phyloP scores from a whole-genome alignment of 164 flowering plant genomes.

The Piper longum region DNA sequence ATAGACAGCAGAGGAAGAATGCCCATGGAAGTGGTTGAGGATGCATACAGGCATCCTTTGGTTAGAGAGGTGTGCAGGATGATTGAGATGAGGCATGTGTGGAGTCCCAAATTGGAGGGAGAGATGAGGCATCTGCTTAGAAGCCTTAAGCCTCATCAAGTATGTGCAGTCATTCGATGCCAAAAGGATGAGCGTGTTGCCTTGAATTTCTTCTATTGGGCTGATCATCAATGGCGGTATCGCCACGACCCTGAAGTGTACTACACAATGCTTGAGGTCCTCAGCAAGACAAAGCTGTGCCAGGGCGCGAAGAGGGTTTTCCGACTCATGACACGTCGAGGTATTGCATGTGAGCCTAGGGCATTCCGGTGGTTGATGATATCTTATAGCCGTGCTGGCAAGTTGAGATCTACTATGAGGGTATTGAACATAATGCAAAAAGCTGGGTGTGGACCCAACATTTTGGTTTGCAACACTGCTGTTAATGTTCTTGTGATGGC shows the following conservation, averaged over 20 bases:
- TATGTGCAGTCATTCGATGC: constrained; percentile 60
- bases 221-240: constrained; percentile 81
- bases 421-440: constrained; percentile 69
- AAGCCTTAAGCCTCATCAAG: constrained; percentile 59
- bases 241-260: constrained; percentile 57
- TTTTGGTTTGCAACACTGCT: constrained; percentile 60
- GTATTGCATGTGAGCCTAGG: constrained; percentile 40
- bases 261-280: constrained; percentile 60
- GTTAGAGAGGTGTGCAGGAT: constrained; percentile 66
- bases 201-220: constrained; percentile 82
- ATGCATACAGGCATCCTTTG: constrained; percentile 52
- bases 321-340: constrained; percentile 59
- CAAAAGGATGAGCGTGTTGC: constrained; percentile 62
- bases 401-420: constrained; percentile 52
- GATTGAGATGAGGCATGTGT: constrained; percentile 31
- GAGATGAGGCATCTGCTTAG: constrained; percentile 52
- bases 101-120: constrained; percentile 62
- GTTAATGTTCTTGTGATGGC: constrained; percentile 67
- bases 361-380: constrained; percentile 68
- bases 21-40: constrained; percentile 17
- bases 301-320: constrained; percentile 64
- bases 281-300: constrained; percentile 74
- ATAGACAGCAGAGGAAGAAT: constrained; percentile 9
- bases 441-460: constrained; percentile 55
- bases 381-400: constrained; percentile 75